Evolutionary conservation across 139 green algal species (phyloP), one percentile per base, ranked within the genome.

Genomic region (Closterium sp.): DNA sequence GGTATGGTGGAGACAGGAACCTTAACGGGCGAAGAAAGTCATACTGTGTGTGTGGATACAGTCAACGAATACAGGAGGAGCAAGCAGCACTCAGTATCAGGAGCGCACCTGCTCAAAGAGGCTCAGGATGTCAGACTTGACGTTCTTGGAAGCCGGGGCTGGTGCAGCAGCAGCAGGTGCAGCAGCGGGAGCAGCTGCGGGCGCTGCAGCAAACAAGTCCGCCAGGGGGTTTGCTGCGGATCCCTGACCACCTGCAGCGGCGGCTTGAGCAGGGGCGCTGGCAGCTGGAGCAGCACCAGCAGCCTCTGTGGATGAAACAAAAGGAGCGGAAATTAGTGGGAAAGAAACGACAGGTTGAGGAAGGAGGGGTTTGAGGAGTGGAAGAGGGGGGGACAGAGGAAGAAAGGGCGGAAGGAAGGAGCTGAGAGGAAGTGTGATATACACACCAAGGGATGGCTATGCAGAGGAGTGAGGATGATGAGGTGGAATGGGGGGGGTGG

Each of bases 51-150:
- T n/a, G n/a, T n/a, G n/a, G n/a, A n/a, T n/a, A n/a, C 36, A 55
- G 36, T 4, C 4, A 12, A 55, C 36, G 6, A 55, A 55, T 55
- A 55, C 36, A 55, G 36, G 4, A 55, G 55, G 9, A 12, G 25
- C 10, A 76, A 19, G n/a, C 9, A 76, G 16, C n/a, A n/a, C n/a
- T n/a, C n/a, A 16, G 55, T 28, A 28, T 28, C 2, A 76, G 2
- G 1, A 87, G 25, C 33, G 25, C 33, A 91, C 87, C 32, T 87
- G 69, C 34, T 91, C 87, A 87, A 91, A 91, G 5, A 91, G 87
- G 35, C 87, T 91, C 34, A 91, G 87, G 81, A 91, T 91, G 16
- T 91, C 87, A n/a, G 76, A 86, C 35, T 91, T 91, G 34, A 91
- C 87, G 33, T 91, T 38, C 33, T 91, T 91, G 34, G 87, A 19